Evolutionary conservation across 78 protist species (phyloP).

Genomic region (Blattamonas nauphoetae): DNA sequence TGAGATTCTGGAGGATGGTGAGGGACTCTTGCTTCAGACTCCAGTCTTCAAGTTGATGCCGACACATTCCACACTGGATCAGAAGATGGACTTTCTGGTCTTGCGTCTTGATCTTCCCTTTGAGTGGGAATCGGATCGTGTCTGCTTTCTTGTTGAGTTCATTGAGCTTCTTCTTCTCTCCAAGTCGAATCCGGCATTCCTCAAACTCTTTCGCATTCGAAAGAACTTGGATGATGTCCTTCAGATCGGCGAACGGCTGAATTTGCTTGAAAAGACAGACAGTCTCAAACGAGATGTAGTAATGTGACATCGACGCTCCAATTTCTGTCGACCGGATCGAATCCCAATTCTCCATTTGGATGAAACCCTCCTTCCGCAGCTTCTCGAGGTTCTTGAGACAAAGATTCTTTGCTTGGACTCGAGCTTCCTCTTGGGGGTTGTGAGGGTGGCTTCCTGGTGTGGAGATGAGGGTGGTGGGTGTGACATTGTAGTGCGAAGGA

Average conservation of each 20-base stretch:
- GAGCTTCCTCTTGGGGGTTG: background rate
- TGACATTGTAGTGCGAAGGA: conserved; percentile 30
- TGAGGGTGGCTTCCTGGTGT: background rate
- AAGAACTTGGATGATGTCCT: conserved; percentile 5
- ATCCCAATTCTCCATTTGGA: background rate
- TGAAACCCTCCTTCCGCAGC: background rate
- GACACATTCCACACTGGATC: conserved; percentile 9
- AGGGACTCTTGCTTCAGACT: conserved; percentile 7
- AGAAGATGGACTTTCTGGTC: conserved; percentile 31
- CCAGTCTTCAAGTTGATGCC: conserved; percentile 23
- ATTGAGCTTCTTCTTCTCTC: conserved; percentile 24
- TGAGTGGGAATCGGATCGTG: background rate
- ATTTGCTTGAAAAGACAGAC: background rate
- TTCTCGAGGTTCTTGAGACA: background rate
- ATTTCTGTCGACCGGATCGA: conserved; percentile 6
- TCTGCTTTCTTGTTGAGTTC: background rate
- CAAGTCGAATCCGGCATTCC: conserved; percentile 17
- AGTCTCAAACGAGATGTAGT: conserved; percentile 35
- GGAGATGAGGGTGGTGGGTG: background rate
- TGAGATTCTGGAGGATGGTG: background rate
- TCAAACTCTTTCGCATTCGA: conserved; percentile 9
- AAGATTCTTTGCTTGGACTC: background rate
- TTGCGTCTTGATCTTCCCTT: conserved; percentile 13
- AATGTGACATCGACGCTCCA: conserved; percentile 32
- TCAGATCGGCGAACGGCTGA: background rate